These are phyloP conservation scores for Amanita jacksonii DNA, from an alignment of 768 basidiomycete genomes.

Conservation along the genomic window DNA sequence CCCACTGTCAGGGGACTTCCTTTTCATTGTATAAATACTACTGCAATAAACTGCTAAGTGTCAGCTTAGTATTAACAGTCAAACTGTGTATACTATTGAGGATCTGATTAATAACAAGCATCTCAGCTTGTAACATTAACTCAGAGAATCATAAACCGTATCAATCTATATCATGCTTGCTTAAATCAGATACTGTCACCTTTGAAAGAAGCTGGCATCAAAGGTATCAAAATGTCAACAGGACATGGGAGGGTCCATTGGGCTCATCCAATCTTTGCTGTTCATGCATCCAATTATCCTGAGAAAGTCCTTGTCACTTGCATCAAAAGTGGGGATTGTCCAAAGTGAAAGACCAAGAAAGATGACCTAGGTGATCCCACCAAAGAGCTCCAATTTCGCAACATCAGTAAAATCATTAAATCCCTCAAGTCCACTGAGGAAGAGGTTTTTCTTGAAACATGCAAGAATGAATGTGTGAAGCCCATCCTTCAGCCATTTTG, in stretches of 20 bases:
- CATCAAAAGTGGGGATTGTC: neutral
- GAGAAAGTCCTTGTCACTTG: conserved; percentile 1
- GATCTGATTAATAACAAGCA: no score
- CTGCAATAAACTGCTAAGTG: no score
- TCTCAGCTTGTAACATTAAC: no score
- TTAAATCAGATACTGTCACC: neutral
- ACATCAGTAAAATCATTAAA: neutral
- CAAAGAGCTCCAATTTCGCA: conserved; percentile 7
- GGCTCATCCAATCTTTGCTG: neutral
- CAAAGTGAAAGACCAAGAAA: neutral
- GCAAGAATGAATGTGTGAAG: conserved; percentile 15
- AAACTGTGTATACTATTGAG: no score
- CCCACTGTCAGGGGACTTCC: no score
- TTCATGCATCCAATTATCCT: neutral
- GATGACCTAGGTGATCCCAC: neutral
- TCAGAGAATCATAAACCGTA: no score
- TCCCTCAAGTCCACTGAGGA: neutral
- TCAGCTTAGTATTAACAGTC: no score
- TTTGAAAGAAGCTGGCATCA: neutral
- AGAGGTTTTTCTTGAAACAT: conserved; percentile 3
- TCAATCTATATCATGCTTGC: conserved; percentile 17
- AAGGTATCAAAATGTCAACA: neutral
- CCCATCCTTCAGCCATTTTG: conserved; percentile 30
- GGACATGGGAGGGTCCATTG: neutral
- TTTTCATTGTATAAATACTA: no score